Evolutionary conservation across 1,284 basidiomycete genomes (phyloP).

Genomic region (Rhodotorula glutinis): DNA sequence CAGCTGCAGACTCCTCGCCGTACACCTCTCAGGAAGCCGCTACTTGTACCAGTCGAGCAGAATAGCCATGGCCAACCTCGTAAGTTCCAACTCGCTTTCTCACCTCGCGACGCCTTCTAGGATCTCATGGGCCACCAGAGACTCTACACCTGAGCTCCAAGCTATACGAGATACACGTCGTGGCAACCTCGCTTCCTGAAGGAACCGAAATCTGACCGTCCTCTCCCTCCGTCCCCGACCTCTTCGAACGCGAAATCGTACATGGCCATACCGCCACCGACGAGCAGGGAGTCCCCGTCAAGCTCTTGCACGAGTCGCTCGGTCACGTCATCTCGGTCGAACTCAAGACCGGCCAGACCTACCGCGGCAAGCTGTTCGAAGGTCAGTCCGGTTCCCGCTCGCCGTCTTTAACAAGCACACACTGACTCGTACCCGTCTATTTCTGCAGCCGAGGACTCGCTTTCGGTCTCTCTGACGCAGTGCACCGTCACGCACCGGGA

Average conservation of each 20-base stretch:
- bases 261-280: background rate
- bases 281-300: background rate
- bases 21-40: background rate
- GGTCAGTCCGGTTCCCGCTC: conserved; percentile 53
- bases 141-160: no score
- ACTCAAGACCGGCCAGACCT: conserved; percentile 94
- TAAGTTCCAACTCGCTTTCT: background rate
- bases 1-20: no score
- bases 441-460: conserved; percentile 85
- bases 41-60: no score
- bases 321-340: conserved; percentile 97
- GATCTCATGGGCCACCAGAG: no score
- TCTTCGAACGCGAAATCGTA: background rate
- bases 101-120: no score
- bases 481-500: conserved; percentile 98
- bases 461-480: conserved; percentile 94
- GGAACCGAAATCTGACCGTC: no score
- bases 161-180: no score
- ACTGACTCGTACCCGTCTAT: background rate
- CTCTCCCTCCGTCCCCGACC: background rate
- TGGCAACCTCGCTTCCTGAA: background rate
- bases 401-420: background rate
- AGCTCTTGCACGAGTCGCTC: conserved; percentile 54
- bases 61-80: background rate
- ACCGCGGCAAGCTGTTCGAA: conserved; percentile 95